A percentile compares a stretch with the other conserved stretches of the same genome.
phyloP scores from a whole-genome alignment of 805 yeast species.

The Hanseniaspora mollemarum region DNA sequence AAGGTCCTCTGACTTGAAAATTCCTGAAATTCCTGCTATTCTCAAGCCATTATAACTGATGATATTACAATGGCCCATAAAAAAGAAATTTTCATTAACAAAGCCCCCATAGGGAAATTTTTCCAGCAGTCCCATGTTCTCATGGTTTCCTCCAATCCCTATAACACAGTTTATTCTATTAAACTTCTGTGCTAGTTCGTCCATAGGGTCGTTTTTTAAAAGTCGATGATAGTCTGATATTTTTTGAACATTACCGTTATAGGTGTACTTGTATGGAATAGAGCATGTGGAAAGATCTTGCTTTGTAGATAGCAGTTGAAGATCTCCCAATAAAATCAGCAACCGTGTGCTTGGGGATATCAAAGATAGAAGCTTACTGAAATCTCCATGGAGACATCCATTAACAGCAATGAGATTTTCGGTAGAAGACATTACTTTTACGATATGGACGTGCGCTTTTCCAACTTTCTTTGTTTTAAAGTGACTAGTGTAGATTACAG shows the following conservation, averaged over 20 bases:
- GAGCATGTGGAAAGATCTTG: conserved; percentile 59
- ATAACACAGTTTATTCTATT: conserved; percentile 24
- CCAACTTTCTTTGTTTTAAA: too few relatives aligned
- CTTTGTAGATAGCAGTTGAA: conserved; percentile 61
- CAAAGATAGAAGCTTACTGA: conserved; percentile 44
- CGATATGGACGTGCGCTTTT: too few relatives aligned
- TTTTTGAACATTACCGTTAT: conserved; percentile 17
- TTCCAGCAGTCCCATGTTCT: conserved; percentile 64
- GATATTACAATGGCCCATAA: conserved; percentile 65
- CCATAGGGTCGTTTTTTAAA: conserved; percentile 39
- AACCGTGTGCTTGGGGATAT: conserved; percentile 38
- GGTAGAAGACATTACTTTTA: too few relatives aligned
- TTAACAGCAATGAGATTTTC: conserved; percentile 66
- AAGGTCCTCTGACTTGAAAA: conserved; percentile 48
- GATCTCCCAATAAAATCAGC: conserved; percentile 79
- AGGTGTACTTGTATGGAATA: conserved; percentile 66
- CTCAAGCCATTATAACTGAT: conserved; percentile 64
- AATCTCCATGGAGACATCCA: conserved; percentile 85
- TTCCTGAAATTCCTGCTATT: conserved; percentile 79
- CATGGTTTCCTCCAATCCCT: conserved; percentile 93
- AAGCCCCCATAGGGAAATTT: conserved; percentile 81
- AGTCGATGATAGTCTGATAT: conserved; percentile 75
- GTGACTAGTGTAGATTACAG: too few relatives aligned
- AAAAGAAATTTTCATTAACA: conserved; percentile 81
- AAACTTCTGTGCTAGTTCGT: conserved; percentile 34